Conservation (phyloP, 2,329 filamentous ascomycete species). For the Rutstroemia sp. region DNA sequence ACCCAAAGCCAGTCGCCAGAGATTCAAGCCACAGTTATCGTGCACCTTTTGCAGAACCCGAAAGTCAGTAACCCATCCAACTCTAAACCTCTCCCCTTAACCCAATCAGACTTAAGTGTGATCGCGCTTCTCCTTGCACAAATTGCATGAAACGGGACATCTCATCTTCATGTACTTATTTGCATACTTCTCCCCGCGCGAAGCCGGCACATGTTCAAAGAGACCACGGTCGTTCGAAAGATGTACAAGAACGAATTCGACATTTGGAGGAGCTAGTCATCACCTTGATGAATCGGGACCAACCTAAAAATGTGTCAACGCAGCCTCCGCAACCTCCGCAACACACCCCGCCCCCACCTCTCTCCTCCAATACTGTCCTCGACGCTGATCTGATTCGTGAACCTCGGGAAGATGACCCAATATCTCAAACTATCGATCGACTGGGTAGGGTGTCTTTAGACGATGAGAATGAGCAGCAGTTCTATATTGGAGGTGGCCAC, state of each 20-base stretch:
- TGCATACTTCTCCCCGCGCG: constrained; percentile 35
- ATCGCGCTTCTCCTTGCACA: constrained; percentile 43
- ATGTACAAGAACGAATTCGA: constrained; percentile 45
- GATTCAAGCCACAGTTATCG: constrained; percentile 24
- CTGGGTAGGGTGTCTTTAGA: constrained; percentile 20
- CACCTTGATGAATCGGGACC: constrained; percentile 37
- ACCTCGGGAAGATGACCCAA: neutral
- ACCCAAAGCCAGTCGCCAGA: constrained; percentile 13
- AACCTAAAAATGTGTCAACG: neutral
- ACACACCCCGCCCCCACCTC: neutral
- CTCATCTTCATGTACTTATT: constrained; percentile 40
- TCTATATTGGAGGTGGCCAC: constrained; percentile 2
- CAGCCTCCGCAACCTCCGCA: neutral
- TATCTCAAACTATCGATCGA: constrained; percentile 13
- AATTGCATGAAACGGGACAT: constrained; percentile 46
- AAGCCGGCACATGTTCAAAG: constrained; percentile 14
- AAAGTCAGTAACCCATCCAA: constrained; percentile 15
- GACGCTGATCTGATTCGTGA: neutral
- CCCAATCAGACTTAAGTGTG: constrained; percentile 38
- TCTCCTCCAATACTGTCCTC: neutral
- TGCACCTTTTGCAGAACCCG: constrained; percentile 23
- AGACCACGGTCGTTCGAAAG: constrained; percentile 27
- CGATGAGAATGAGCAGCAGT: constrained; percentile 30
- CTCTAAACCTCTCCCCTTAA: neutral
- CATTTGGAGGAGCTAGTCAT: constrained; percentile 50